A percentile compares a stretch with the other conserved stretches of the same genome.
Conservation (phyloP, 78 protist species). For the Dictyostelium citrinum region DNA sequence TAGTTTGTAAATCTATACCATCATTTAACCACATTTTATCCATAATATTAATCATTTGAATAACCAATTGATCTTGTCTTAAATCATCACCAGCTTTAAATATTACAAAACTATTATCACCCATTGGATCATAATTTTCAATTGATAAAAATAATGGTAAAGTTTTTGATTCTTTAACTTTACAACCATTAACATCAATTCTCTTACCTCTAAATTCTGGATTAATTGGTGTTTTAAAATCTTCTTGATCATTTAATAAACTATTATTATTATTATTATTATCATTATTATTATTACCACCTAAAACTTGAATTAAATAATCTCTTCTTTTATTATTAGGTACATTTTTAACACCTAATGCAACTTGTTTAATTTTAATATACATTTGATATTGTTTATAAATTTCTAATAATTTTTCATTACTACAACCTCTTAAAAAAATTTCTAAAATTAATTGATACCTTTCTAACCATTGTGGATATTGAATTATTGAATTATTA, state of each 20-base stretch:
- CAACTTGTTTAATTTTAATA: constrained; percentile 4
- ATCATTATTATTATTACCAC: not conserved
- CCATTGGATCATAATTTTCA: constrained; percentile 68
- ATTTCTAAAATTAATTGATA: constrained; percentile 88
- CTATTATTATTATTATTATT: not conserved
- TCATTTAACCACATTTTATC: constrained; percentile 76
- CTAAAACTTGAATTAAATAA: constrained; percentile 5
- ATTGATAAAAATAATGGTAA: constrained; percentile 77
- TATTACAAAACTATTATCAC: constrained; percentile 51
- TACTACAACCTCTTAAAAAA: constrained; percentile 75
- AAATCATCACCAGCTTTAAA: constrained; percentile 87
- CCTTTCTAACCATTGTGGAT: constrained; percentile 80
- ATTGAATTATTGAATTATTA: constrained; percentile 33
- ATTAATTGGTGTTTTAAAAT: constrained; percentile 15
- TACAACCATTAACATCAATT: constrained; percentile 65
- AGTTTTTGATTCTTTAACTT: constrained; percentile 90
- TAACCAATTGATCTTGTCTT: constrained; percentile 92
- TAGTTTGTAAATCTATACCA: constrained; percentile 76
- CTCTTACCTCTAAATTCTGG: constrained; percentile 36
- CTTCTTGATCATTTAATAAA: not conserved
- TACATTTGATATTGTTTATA: constrained; percentile 27
- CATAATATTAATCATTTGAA: constrained; percentile 89
- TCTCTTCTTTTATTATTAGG: constrained; percentile 27
- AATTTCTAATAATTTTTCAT: constrained; percentile 18
- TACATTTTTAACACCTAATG: constrained; percentile 4